phyloP scores from a whole-genome alignment of 495 filamentous ascomycete species.

The Neurospora hispaniola region DNA sequence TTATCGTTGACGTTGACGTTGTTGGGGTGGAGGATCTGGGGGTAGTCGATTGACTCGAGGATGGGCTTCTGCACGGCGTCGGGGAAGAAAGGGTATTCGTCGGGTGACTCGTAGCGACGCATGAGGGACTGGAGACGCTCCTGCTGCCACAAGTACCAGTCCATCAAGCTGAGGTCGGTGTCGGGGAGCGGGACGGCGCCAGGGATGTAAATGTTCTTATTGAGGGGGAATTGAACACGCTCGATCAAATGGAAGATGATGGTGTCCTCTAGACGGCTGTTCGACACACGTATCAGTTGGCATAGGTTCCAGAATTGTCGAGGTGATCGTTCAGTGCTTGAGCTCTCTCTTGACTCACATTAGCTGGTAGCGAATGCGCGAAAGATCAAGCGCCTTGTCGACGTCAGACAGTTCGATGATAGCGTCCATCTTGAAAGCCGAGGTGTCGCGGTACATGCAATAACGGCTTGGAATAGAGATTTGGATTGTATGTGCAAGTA shows the following conservation, averaged over 20 bases:
- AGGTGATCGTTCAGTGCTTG: not conserved
- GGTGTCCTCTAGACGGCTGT: conserved; percentile 90
- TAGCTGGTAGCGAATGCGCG: conserved; percentile 89
- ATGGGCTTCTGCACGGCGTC: conserved; percentile 70
- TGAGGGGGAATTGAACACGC: conserved; percentile 92
- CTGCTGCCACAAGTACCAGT: conserved; percentile 85
- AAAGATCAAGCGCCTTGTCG: conserved; percentile 75
- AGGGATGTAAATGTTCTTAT: conserved; percentile 73
- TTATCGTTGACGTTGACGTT: conserved; percentile 81
- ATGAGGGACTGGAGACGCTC: conserved; percentile 89
- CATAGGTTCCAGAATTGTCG: no score
- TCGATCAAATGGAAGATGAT: conserved; percentile 99
- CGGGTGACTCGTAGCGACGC: conserved; percentile 88
- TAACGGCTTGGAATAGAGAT: not conserved
- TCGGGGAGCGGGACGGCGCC: conserved; percentile 74
- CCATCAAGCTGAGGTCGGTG: conserved; percentile 65
- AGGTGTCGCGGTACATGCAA: not conserved
- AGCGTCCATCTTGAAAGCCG: conserved; percentile 58
- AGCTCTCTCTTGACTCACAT: conserved; percentile 49
- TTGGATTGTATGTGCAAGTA: not conserved
- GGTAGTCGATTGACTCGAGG: conserved; percentile 80
- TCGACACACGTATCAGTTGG: not conserved
- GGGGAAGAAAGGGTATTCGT: conserved; percentile 98
- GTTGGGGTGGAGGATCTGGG: conserved; percentile 83
- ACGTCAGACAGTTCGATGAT: conserved; percentile 80